Evolutionary conservation across 2,329 filamentous ascomycete genomes (phyloP), one percentile per base, ranked within the genome.

Genomic region (Xylariales sp.): DNA sequence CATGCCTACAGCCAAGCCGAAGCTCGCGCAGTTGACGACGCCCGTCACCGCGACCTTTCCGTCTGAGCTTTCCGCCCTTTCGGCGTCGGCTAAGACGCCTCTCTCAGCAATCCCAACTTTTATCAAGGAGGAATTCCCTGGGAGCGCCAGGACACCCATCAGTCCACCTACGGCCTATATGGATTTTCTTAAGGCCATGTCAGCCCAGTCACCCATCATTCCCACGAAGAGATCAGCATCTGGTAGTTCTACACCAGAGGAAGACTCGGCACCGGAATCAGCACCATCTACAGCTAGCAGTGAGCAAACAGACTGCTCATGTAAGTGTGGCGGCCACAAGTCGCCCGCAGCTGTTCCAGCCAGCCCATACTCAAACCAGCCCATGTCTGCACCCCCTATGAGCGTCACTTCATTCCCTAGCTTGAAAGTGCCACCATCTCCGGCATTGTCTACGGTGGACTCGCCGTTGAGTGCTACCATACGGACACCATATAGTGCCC

Each of bases 81-180:
- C 88, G 71, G 88, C 90, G 54, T 87, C 86, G 72, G 94, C 90
- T 57, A 87, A 86, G 72, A 94, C 90, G 71, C 92, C 92, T 56
- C 85, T 92, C 76, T 89, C 89, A 23, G 81, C 81, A n/a, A 70
- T 80, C n/a, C 81, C 80, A 34, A 83, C 84, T 64, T 85, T 87
- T 74, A 87, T 94, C 83, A 95, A 94, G 80, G 82, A 83, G 62
- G 87, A 91, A 73, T 78, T 74, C 59, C 72, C 75, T 85, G 91
- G 64, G 87, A 90, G 67, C 81, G 81, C 89, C 65, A 91, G 90
- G 81, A 97, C 94, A 4, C 94, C 94, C 56, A 97, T 98, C 79
- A 97, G 92, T 59, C 95, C 95, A 60, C 95, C 95, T 3, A 85
- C 88, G 28, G 94, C 95, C 65, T 98, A 98, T 78, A 91, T 93